Evolutionary conservation across 2,329 filamentous ascomycete species (phyloP), one percentile per base, ranked within the genome.

Genomic region (Fusarium musae): DNA sequence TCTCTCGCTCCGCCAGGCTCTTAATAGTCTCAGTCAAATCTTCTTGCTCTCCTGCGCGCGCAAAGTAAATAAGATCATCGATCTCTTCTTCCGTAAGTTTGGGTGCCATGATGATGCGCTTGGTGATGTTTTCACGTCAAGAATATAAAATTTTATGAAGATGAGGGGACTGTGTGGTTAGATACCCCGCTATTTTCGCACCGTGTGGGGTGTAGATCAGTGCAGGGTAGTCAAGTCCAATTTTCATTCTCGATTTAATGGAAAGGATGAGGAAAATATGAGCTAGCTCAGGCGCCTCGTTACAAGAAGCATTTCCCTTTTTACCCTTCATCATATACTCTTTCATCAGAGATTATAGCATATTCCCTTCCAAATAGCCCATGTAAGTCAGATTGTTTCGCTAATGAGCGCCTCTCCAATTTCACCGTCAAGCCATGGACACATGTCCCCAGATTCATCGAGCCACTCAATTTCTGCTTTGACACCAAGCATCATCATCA

Each of bases 61-160:
- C 89, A 75, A 94, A 91, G 85, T 97, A 98, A 75, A 98, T 89
- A 74, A 98, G 88, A 83, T 98, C 96, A 81, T 98, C 95, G 78
- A 97, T 92, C 82, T 95, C 90, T 59, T 97, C 95, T 80, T 93
- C 91, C 56, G 89, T 89, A 54, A 96, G 85, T 68, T 85, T 84
- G 28, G 86, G 86, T 34, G 86, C 84, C 83, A 88, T 88, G 62
- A 69, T 74, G 72, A 58, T 70, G 40, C 21, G 60, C 56, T 66
- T 67, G 32, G 12, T 47, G 67, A 67, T 68, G 59, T 69, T 67
- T 64, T 57, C 40, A 47, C 71, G 53, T 58, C 61, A 54, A 75
- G 26, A 63, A 63, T 63, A 74, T 73, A 79, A 82, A 82, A 75
- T 77, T 78, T 81, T 80, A 70, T 77, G 66, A 75, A 76, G 63